A percentile compares a stretch with the other conserved stretches of the same genome.
phyloP scores from a whole-genome alignment of 2,329 filamentous ascomycete species.

The Cladophialophora chaetospira region DNA sequence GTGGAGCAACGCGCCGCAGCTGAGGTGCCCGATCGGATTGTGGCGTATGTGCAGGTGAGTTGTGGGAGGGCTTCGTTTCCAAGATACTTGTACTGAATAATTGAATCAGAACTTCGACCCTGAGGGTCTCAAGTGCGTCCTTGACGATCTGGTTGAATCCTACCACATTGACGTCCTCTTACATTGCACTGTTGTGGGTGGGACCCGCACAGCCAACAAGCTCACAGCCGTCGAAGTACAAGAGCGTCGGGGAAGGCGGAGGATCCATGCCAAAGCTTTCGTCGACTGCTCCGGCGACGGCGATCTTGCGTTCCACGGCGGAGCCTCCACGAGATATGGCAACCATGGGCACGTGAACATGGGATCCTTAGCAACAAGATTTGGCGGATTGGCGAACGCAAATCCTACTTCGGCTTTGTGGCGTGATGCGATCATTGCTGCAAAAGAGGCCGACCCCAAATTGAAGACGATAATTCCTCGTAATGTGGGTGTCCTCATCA shows the following conservation, averaged over 20 bases:
- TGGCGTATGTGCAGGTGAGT: conserved; percentile 16
- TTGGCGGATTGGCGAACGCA: conserved; percentile 11
- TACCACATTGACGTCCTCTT: conserved; percentile 17
- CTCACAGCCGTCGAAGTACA: conserved; percentile 12
- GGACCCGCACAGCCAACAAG: background rate
- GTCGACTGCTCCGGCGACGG: conserved; percentile 19
- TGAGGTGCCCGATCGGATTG: conserved; percentile 8
- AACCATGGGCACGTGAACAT: conserved; percentile 22
- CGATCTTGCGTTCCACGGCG: conserved; percentile 12
- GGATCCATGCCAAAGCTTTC: conserved; percentile 12
- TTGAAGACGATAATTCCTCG: no score
- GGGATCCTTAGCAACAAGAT: conserved; percentile 17
- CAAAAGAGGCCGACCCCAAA: no score
- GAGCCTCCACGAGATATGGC: conserved; percentile 17
- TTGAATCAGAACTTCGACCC: conserved; percentile 8
- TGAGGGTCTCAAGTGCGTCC: conserved; percentile 15
- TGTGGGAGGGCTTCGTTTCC: background rate
- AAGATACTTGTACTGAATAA: background rate
- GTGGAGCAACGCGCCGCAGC: conserved; percentile 7
- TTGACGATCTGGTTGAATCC: conserved; percentile 10
- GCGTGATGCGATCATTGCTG: no score
- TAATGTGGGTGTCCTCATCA: conserved; percentile 16
- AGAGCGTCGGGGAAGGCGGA: conserved; percentile 15
- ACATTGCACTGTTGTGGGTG: conserved; percentile 16
- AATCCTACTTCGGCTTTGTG: no score